Conservation (phyloP, 148 eudicot species). For the Vaccinium darrowii region DNA sequence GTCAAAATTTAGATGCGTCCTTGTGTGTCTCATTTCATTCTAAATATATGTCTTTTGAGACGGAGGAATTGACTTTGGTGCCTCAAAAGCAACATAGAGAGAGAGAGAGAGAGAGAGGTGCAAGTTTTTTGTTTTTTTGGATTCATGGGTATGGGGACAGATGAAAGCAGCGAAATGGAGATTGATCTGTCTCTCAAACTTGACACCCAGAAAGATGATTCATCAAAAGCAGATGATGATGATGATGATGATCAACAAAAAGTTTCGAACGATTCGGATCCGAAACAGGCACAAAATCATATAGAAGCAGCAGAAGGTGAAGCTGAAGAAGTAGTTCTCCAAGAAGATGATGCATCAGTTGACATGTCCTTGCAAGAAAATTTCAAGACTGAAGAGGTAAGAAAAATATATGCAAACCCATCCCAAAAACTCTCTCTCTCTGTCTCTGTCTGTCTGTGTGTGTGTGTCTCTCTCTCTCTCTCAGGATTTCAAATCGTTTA, state of each 20-base stretch:
- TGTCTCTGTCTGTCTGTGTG: not conserved
- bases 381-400: slow-evolving; percentile 30
- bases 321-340: slow-evolving; percentile 17
- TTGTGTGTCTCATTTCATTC: slow-evolving; percentile 19
- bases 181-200: slow-evolving; percentile 49
- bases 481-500: too few relatives aligned
- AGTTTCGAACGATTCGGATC: not conserved
- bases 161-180: slow-evolving; percentile 33
- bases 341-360: slow-evolving; percentile 11
- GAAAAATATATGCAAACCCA: not conserved
- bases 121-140: not conserved
- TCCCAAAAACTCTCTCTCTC: not conserved
- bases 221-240: slow-evolving; percentile 14
- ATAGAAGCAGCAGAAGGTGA: slow-evolving; percentile 14
- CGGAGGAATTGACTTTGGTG: slow-evolving; percentile 55
- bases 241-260: slow-evolving; percentile 9
- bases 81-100: slow-evolving; percentile 33
- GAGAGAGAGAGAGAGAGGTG: slow-evolving; percentile 17
- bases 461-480: slow-evolving; percentile 5
- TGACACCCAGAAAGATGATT: slow-evolving; percentile 25
- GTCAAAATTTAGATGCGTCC: slow-evolving; percentile 45
- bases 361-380: slow-evolving; percentile 14
- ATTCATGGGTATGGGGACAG: slow-evolving; percentile 24
- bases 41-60: slow-evolving; percentile 30
- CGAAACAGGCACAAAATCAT: not conserved